Evolutionary conservation across 2,329 filamentous ascomycete species (phyloP), one percentile per base, ranked within the genome.

Genomic region (Chrysoporthe cubensis): DNA sequence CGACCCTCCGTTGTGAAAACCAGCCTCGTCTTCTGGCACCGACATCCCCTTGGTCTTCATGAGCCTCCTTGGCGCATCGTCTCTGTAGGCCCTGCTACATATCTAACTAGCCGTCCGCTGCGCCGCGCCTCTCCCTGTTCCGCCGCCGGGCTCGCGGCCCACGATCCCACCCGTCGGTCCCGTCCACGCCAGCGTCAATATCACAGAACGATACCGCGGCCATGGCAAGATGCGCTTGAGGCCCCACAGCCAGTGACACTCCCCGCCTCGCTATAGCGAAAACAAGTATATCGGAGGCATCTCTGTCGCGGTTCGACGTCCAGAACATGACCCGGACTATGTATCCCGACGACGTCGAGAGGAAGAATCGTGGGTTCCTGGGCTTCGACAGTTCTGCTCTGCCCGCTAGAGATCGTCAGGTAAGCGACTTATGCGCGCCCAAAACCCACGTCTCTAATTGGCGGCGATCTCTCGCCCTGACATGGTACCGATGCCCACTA

Each of bases 331-430:
- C 73, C 62, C 67, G 66, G 71, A 71, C 70, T 68, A 75, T 76
- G 73, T 75, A 78, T 72, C 76, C 76, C 54, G 73, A 78, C 68
- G 75, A 75, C n/a, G 78, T 79, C 63, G 72, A 73, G 70, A 75
- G 73, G 61, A 78, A 76, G 60, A 86, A 85, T 69, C 82, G 83
- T 67, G 84, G 84, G 52, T 85, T 84, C 69, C 76, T 85, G 58
- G 84, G 83, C 70, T 77, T 78, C 50, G 82, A 85, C 73, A 85
- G 82, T 75, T 84, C 82, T 69, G 83, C 82, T n/a, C 75, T 86
- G 52, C 73, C 82, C n/a, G 73, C 81, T 4, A 80, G 82, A 71
- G 83, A 85, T 76, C 76, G 77, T 54, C 83, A 84, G 78, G 83
- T 81, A 76, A 72, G 80, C 74, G 13, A 52, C 18, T 11, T 11